Evolutionary conservation across 2,329 filamentous ascomycete species (phyloP), one percentile per base, ranked within the genome.

Genomic region (Cercospora canescens): DNA sequence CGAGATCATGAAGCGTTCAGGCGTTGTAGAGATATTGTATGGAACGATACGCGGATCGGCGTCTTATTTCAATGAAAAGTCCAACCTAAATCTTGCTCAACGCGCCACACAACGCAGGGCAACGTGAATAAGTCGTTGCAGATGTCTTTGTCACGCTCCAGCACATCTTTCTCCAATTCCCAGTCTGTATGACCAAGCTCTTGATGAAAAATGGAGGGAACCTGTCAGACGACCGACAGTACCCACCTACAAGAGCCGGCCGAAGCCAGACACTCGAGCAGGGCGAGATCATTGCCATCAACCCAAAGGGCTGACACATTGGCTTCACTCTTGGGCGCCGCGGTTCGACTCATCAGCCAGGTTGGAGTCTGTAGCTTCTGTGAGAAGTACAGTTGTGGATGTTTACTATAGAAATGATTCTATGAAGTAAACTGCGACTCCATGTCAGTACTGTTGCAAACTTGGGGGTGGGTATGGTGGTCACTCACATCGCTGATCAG

Each of bases 381-480:
- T 93, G 87, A 88, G 88, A 88, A 94, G 90, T 89, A 92, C 90
- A 95, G 91, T 92, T 89, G 86, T 86, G 87, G 91, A 93, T 89
- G 89, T 92, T 86, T 89, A 94, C 93, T 97, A 93, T 94, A 96
- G 91, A 96, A 96, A 92, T 92, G 92, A 94, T 94, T 94, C 91
- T 93, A 75, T 77, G 74, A 75, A 72, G 70, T 72, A 66, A 66
- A 55, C 63, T 58, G 34, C 28, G 52, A 35, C 28, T 32, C 52
- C 16, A 24, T 39, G 41, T 37, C 35, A 45, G 60, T 66, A 28
- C 24, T 28, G 45, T 32, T 66, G 63, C 30, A 61, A 18, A 24
- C 6, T n/a, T 55, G 32, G 52, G 52, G 52, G 28, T 32, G 52
- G 50, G 50, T 9, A 50, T 45, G 64, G 32, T 34, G 30, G 24